Base-by-base conservation (phyloP, 768 basidiomycete species). In the Hemileccinum impolitum region DNA sequence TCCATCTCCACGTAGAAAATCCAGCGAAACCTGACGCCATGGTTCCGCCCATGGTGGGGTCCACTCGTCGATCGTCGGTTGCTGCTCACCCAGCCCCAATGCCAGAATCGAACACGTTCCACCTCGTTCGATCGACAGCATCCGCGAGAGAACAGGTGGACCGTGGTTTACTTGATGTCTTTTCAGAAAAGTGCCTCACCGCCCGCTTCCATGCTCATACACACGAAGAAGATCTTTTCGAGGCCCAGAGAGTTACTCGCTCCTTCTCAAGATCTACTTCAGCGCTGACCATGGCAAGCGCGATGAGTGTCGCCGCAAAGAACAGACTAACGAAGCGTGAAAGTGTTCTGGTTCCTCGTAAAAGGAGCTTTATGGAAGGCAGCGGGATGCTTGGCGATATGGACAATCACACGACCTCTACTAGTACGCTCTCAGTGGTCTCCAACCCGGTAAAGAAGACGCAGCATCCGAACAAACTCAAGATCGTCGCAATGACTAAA, bases 151-250 rank as follows among this genome's bases (percentile, higher is more conserved):
- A 76, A 25, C 78, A 81, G 35, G 82, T 91, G 43, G 93, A 95
- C 58, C 79, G 85, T 38, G 83, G 82, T 11, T 71, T 97, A 15
- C 75, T 79, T 39, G 94, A 95, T 60, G 81, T 96, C 49, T 82
- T 87, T 57, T 93, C 91, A 11, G 82, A 85, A 51, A 73, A 75
- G 19, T 87, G 87, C 54, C 67, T 85, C 23, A 75, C 79, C 3
- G 87, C 85, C 14, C 79, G 94, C 37, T 78, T 76, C 40, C 76
- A 85, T 45, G 84, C 85, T 8, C 77, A 73, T 46, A 73, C 75
- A 35, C 80, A 77, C 48, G 84, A 84, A 46, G 79, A 82, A 58
- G 79, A 81, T 50, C 70, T 87, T 44, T 85, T 85, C 65, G 77
- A 79, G 58, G 72, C 73, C 17, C 75, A 77, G 34, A 76, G 69